Conservation (phyloP, 306 rosid species). For the Gynostemma pentaphyllum region DNA sequence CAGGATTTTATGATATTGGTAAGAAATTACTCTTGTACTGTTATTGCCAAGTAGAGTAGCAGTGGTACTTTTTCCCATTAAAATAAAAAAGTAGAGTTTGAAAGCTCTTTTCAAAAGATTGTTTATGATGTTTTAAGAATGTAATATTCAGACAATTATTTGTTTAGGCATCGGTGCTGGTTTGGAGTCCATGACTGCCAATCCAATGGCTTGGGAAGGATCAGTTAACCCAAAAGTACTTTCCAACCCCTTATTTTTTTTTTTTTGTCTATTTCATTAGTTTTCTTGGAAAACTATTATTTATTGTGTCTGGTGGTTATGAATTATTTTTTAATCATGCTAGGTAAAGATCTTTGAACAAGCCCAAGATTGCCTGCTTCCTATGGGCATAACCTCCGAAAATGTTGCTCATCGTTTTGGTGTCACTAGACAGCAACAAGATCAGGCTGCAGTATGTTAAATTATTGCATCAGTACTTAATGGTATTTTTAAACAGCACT, state of each 20-base stretch:
- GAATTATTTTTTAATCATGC: constrained; percentile 7
- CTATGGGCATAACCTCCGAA: constrained; percentile 95
- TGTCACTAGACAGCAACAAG: constrained; percentile 79
- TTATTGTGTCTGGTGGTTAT: constrained; percentile 4
- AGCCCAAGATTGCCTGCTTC: constrained; percentile 88
- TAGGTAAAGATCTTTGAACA: constrained; percentile 69
- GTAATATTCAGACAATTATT: not conserved
- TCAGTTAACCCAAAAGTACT: constrained; percentile 78
- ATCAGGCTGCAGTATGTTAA: constrained; percentile 86
- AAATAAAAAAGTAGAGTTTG: no score
- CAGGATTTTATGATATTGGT: constrained; percentile 95
- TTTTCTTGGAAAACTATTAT: not conserved
- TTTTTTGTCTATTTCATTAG: not conserved
- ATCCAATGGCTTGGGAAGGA: constrained; percentile 92
- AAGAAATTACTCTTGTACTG: not conserved
- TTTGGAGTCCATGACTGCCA: constrained; percentile 75
- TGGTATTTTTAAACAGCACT: not conserved
- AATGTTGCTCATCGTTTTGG: constrained; percentile 88
- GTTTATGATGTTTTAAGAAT: not conserved
- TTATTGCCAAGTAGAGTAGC: not conserved
- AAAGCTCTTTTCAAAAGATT: not conserved
- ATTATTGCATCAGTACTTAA: constrained; percentile 12
- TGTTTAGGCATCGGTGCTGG: constrained; percentile 89
- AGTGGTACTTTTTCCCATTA: not conserved
- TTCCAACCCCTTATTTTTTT: not conserved